Evolutionary conservation across 164 flowering plant species (phyloP), one percentile per base, ranked within the genome.

Genomic region (Kalanchoe fedtschenkoi): DNA sequence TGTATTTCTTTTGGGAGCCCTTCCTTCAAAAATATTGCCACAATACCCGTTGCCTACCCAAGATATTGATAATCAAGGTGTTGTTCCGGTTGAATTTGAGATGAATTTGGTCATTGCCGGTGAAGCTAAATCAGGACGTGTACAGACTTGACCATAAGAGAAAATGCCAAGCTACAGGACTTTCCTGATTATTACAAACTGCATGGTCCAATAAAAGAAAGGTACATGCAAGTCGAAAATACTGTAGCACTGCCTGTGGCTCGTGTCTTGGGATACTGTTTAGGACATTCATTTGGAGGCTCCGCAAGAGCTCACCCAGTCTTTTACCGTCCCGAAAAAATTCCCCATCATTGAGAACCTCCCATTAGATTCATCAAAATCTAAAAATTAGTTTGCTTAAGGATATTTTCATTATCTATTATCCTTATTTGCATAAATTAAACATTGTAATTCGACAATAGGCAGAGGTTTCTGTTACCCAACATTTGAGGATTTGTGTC

Each of bases 1-100:
- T 6, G 84, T 72, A 4, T 93, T 93, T 60, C 32, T 93, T 0
- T 90, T 97, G 98, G 98, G 96, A 1, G 91, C 97, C 54, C 76
- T 22, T n/a, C 83, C 85, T 11, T 46, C 60, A 1, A 80, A 83
- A 80, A 80, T 62, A 2, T 44, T 93, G 24, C 97, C 99, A 0
- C 91, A 71, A 21, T 93, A 66, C 63, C 91, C 98, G 0, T 68
- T 85, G 6, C 98, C 98, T 6, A 85, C 96, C 0, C 98, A 93
- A 66, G 80, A 85, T 19, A 88, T 86, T 11, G 72, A 77, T 21
- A 70, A 64, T 0, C 72, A 87, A 14, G 96, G 96, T 1, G 70
- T 64, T 10, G 8, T 62, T 30, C 90, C 96, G 0, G 16, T 3
- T 6, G 79, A 81, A 38, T 92, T 89, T 71, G 90, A 88, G 93